Evolutionary conservation across 2,329 filamentous ascomycete genomes (phyloP), one percentile per base, ranked within the genome.

Genomic region (Trichoderma oligosporum): DNA sequence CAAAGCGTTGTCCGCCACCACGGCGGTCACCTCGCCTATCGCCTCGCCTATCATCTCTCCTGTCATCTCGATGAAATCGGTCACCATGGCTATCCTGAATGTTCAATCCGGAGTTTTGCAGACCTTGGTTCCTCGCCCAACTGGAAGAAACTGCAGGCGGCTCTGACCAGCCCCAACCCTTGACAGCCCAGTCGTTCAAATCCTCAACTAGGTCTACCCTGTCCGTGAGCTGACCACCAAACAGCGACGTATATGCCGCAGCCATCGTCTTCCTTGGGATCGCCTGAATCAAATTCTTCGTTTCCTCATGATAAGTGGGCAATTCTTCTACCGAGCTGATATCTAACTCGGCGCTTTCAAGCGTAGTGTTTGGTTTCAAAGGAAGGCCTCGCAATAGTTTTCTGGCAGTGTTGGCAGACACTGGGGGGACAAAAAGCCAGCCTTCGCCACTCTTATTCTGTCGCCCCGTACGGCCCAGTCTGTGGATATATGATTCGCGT

Each of bases 391-490:
- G 68, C 53, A 92, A 78, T 46, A 82, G 74, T 8, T 66, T 64
- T 42, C 81, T 76, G 3, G 82, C 75, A 42, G 74, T 69, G 0
- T 62, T 16, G 6, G 79, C 68, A 64, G 89, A 85, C 12, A 76
- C 66, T 9, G 82, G 71, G 1, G 82, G 75, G 1, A 90, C 61
- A 45, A 93, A 70, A 31, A 92, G 70, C 79, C 82, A 90, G 57
- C 86, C 88, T 66, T 89, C 78, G 42, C 89, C 89, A 63, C 83
- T 78, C 70, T 89, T 88, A 60, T 85, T 83, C 25, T 88, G 88
- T 66, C 90, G 86, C 56, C 80, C 89, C 7, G 89, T 93, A 61
- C 89, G 87, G 52, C 88, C 88, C 39, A 91, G 76, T 58, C 88
- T 84, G 71, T 91, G 88, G 59, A 92, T 87, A 67, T 91, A 91